phyloP scores from a whole-genome alignment of 805 yeast genomes.

The Starmerella vaccinii region DNA sequence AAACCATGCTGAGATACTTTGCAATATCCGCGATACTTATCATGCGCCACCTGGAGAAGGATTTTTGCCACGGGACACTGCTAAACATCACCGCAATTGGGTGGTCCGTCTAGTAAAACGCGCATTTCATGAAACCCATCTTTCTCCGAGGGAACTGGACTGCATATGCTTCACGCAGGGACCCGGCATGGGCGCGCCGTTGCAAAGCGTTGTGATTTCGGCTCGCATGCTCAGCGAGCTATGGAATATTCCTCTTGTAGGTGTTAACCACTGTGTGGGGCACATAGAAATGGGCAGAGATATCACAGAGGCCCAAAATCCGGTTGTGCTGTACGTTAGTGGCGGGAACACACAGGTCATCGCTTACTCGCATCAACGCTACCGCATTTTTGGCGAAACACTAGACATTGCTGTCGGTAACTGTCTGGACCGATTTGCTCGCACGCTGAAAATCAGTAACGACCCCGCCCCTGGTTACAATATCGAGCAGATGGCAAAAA shows the following conservation, averaged over 20 bases:
- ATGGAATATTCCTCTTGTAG: slow-evolving; percentile 78
- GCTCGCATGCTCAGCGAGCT: slow-evolving; percentile 75
- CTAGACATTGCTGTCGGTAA: slow-evolving; percentile 96
- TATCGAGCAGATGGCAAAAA: slow-evolving; percentile 83
- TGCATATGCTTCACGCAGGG: slow-evolving; percentile 90
- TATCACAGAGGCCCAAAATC: slow-evolving; percentile 94
- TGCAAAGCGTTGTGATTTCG: slow-evolving; percentile 83
- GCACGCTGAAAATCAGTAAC: slow-evolving; percentile 78
- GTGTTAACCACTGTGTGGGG: slow-evolving; percentile 95
- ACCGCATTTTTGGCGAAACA: slow-evolving; percentile 98
- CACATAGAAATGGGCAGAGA: slow-evolving; percentile 99
- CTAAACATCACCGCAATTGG: slow-evolving; percentile 94
- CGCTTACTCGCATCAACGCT: slow-evolving; percentile 87
- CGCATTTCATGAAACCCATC: slow-evolving; percentile 53
- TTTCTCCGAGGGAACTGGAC: slow-evolving; percentile 35
- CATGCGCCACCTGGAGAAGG: slow-evolving; percentile 98
- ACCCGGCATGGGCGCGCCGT: slow-evolving; percentile 99
- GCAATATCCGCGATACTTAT: slow-evolving; percentile 93
- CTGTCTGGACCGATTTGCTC: slow-evolving; percentile 90
- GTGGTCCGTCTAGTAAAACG: slow-evolving; percentile 62
- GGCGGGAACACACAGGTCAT: slow-evolving; percentile 98
- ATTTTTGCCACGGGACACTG: slow-evolving; percentile 90
- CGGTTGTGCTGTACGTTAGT: slow-evolving; percentile 91
- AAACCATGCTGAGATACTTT: slow-evolving; percentile 62
- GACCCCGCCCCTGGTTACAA: slow-evolving; percentile 97